Evolutionary conservation across 106 monocot species (phyloP).

Genomic region (Acorus calamus): DNA sequence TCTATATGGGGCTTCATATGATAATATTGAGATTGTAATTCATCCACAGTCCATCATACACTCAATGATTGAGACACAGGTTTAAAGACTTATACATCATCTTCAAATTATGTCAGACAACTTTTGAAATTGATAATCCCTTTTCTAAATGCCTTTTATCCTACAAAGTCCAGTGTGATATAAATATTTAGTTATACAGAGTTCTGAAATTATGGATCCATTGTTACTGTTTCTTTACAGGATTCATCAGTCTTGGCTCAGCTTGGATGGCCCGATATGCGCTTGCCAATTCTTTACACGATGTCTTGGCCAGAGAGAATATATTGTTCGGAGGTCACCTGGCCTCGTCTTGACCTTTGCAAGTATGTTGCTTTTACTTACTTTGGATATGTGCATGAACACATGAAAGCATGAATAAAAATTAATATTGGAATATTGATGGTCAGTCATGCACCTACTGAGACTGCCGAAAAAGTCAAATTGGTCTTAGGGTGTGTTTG

Average conservation of each 20-base stretch:
- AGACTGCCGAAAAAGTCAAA: no score
- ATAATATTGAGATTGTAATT: constrained; percentile 84
- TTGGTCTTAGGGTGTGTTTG: no score
- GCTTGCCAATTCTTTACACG: constrained; percentile 86
- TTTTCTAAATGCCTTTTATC: no score
- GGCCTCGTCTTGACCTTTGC: constrained; percentile 97
- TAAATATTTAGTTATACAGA: no score
- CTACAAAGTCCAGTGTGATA: no score
- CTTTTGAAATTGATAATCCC: no score
- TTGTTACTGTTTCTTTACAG: constrained; percentile 25
- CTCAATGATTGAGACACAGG: constrained; percentile 99
- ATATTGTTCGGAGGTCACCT: constrained; percentile 88
- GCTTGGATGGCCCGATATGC: constrained; percentile 96
- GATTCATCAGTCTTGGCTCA: constrained; percentile 94
- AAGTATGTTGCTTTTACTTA: constrained; percentile 38
- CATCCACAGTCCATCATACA: constrained; percentile 98
- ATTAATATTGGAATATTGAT: constrained; percentile 5
- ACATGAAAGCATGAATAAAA: not conserved
- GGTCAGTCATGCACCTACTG: no score
- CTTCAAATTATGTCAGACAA: not conserved
- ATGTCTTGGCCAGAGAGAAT: constrained; percentile 97
- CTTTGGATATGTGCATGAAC: not conserved
- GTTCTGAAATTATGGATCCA: not conserved
- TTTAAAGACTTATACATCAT: constrained; percentile 5
- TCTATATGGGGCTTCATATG: constrained; percentile 88